phyloP scores from a whole-genome alignment of 768 basidiomycete species.

The Galerina sulciceps region DNA sequence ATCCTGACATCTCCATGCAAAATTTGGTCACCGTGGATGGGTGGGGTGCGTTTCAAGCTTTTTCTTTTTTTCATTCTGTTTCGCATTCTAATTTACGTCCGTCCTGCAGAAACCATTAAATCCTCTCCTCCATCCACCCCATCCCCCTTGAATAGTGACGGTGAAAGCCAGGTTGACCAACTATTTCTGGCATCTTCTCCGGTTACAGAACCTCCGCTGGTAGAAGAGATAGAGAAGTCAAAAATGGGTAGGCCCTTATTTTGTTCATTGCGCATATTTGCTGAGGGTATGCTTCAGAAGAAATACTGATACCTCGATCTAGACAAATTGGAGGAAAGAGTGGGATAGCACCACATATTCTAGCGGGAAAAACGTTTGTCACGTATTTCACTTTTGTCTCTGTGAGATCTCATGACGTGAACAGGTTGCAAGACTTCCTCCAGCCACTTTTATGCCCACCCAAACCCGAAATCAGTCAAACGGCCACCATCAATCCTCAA shows the following conservation, averaged over 20 bases:
- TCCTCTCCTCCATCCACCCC: slow-evolving; percentile 48
- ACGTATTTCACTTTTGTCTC: not conserved
- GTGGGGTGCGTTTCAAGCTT: slow-evolving; percentile 52
- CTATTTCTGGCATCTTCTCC: slow-evolving; percentile 55
- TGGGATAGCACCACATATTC: slow-evolving; percentile 29
- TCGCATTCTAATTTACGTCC: not conserved
- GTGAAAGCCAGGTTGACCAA: slow-evolving; percentile 55
- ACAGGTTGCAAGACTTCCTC: slow-evolving; percentile 45
- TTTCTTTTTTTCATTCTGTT: not conserved
- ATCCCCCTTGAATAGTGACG: slow-evolving; percentile 41
- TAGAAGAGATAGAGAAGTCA: slow-evolving; percentile 40
- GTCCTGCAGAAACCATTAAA: slow-evolving; percentile 37
- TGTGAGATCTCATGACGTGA: not conserved
- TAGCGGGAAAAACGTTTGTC: slow-evolving; percentile 32
- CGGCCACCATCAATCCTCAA: not conserved
- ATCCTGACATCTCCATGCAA: slow-evolving; percentile 46
- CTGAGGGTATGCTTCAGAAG: slow-evolving; percentile 39
- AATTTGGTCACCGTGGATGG: slow-evolving; percentile 67
- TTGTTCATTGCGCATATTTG: not conserved
- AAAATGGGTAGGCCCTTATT: slow-evolving; percentile 51
- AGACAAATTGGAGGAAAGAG: slow-evolving; percentile 47
- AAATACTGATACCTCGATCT: slow-evolving; percentile 55
- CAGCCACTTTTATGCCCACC: slow-evolving; percentile 27
- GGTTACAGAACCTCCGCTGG: slow-evolving; percentile 43
- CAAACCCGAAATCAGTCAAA: not conserved